A percentile compares a stretch with the other conserved stretches of the same genome.
Evolutionary conservation across 2,329 filamentous ascomycete genomes (phyloP).

Genomic region (Talaromyces marneffei): DNA sequence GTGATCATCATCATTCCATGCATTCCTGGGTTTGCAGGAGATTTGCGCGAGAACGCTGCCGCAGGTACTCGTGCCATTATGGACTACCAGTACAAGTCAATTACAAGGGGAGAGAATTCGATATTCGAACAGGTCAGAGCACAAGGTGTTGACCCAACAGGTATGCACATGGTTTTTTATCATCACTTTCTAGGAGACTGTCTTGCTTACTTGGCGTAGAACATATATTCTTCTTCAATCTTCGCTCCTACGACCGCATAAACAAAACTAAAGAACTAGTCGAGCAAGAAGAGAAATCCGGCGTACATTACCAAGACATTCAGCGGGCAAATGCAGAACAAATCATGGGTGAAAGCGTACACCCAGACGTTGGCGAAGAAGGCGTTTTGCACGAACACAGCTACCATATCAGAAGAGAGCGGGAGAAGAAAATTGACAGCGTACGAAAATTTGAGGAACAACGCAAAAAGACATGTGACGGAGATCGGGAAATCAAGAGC

Average conservation of each 20-base stretch:
- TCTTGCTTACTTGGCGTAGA: slow-evolving; percentile 35
- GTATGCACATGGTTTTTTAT: slow-evolving; percentile 19
- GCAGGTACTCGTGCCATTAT: slow-evolving; percentile 89
- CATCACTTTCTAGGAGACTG: not conserved
- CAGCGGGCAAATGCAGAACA: slow-evolving; percentile 73
- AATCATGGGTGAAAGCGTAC: slow-evolving; percentile 70
- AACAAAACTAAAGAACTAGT: slow-evolving; percentile 64
- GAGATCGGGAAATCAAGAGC: slow-evolving; percentile 23
- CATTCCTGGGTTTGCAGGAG: slow-evolving; percentile 91
- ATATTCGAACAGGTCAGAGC: slow-evolving; percentile 74
- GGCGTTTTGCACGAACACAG: slow-evolving; percentile 43
- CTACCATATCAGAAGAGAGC: slow-evolving; percentile 24
- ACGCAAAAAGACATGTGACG: slow-evolving; percentile 30
- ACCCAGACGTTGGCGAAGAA: slow-evolving; percentile 39
- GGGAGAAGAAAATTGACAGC: slow-evolving; percentile 32
- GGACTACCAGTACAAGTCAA: slow-evolving; percentile 98
- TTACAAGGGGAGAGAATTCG: slow-evolving; percentile 83
- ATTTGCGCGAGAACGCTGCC: slow-evolving; percentile 75
- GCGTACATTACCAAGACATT: slow-evolving; percentile 70
- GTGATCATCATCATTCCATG: slow-evolving; percentile 63
- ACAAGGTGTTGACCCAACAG: slow-evolving; percentile 66
- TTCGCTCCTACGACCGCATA: slow-evolving; percentile 86
- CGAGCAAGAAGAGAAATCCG: slow-evolving; percentile 69
- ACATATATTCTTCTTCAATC: slow-evolving; percentile 89
- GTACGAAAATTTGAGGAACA: slow-evolving; percentile 43